Conservation (phyloP, 2,329 filamentous ascomycete species). For the Hymenoscyphus fraxineus region DNA sequence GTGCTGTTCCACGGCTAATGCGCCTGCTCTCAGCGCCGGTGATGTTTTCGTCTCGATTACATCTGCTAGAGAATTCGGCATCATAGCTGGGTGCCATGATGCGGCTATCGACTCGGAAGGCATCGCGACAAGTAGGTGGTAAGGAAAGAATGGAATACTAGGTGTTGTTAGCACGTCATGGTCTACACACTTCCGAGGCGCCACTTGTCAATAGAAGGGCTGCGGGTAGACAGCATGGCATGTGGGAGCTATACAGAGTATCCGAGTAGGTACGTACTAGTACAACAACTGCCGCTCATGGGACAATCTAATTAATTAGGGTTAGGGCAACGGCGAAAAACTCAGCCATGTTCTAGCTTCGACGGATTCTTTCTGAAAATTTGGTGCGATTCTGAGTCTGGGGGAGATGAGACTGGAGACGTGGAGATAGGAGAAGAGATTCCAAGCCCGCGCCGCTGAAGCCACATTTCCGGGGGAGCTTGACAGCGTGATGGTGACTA, state of each 20-base stretch:
- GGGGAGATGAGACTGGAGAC: constrained; percentile 10
- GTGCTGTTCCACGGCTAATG: constrained; percentile 8
- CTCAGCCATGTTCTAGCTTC: constrained; percentile 19
- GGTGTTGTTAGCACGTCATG: constrained; percentile 21
- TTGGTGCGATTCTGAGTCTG: constrained; percentile 3
- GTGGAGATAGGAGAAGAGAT: constrained; percentile 1
- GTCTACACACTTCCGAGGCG: not conserved
- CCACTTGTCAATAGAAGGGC: constrained; percentile 1
- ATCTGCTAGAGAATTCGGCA: constrained; percentile 41
- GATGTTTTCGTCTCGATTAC: constrained; percentile 17
- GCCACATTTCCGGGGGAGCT: not conserved
- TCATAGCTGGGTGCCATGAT: constrained; percentile 50
- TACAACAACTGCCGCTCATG: constrained; percentile 29
- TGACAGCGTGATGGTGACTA: not conserved
- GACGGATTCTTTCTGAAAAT: not conserved
- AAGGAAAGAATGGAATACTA: constrained; percentile 30
- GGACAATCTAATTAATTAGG: constrained; percentile 25
- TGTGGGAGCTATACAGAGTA: not conserved
- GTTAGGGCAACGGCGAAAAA: not conserved
- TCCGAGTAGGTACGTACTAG: constrained; percentile 28
- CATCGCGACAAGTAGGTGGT: constrained; percentile 35
- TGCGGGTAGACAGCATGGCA: too few species aligned
- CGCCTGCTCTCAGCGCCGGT: constrained; percentile 10
- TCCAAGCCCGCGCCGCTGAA: constrained; percentile 1
- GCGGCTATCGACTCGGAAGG: constrained; percentile 41